Evolutionary conservation across 116 monocot species (phyloP).

Genomic region (Iris pallida): DNA sequence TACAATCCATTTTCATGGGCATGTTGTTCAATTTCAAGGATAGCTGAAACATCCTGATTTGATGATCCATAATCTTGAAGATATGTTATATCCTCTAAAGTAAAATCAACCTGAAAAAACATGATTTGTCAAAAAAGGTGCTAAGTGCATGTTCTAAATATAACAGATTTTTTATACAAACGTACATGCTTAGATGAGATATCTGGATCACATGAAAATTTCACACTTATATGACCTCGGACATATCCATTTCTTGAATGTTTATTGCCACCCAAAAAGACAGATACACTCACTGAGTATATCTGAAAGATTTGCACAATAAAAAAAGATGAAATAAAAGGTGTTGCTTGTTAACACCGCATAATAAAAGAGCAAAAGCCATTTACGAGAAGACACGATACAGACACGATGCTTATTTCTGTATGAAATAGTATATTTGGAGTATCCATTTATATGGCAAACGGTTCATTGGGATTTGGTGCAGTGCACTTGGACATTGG

Average conservation of each 20-base stretch:
- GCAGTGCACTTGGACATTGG: no score
- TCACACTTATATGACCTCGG: constrained; percentile 89
- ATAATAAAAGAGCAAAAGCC: neutral
- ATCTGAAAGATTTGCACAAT: constrained; percentile 42
- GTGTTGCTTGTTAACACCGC: neutral
- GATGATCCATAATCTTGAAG: constrained; percentile 79
- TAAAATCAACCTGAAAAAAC: constrained; percentile 71
- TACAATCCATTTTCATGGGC: constrained; percentile 99
- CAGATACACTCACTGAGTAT: constrained; percentile 88
- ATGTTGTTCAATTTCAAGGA: constrained; percentile 95
- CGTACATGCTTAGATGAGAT: constrained; percentile 87
- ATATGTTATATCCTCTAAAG: constrained; percentile 75
- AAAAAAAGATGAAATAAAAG: constrained; percentile 4
- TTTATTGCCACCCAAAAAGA: constrained; percentile 95
- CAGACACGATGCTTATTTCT: no score
- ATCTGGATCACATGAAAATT: constrained; percentile 91
- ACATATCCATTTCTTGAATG: constrained; percentile 93
- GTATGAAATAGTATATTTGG: no score
- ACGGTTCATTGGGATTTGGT: no score
- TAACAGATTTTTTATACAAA: constrained; percentile 1
- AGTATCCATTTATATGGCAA: no score
- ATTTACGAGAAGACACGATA: no score
- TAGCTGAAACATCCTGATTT: constrained; percentile 63
- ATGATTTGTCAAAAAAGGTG: neutral
- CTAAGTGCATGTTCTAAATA: neutral